Conservation (phyloP, 306 rosid genomes). For the Inga oerstediana region DNA sequence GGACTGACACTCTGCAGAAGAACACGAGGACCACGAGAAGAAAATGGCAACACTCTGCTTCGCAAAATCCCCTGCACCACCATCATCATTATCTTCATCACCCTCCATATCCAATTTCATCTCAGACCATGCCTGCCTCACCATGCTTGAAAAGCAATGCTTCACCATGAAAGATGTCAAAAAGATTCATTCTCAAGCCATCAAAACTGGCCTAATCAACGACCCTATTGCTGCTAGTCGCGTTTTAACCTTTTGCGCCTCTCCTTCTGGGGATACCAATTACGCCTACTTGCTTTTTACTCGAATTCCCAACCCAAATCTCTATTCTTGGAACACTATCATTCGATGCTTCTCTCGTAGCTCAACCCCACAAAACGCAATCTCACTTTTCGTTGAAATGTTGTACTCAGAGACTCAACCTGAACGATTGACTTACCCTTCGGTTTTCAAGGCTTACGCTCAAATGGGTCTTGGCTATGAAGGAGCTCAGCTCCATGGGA, state of each 20-base stretch:
- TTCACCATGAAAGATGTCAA: slow-evolving; percentile 78
- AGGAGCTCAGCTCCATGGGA: slow-evolving; percentile 92
- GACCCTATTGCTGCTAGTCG: slow-evolving; percentile 63
- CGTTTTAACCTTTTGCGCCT: slow-evolving; percentile 65
- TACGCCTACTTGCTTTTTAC: slow-evolving; percentile 67
- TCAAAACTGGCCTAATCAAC: slow-evolving; percentile 69
- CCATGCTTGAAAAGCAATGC: slow-evolving; percentile 68
- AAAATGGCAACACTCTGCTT: slow-evolving; percentile 23
- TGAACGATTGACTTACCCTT: slow-evolving; percentile 71
- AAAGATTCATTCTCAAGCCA: slow-evolving; percentile 58
- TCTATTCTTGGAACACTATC: slow-evolving; percentile 76
- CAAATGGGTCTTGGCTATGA: slow-evolving; percentile 55
- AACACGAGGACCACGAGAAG: neutral
- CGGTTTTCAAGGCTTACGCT: slow-evolving; percentile 80
- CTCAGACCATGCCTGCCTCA: slow-evolving; percentile 63
- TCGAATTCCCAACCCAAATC: slow-evolving; percentile 56
- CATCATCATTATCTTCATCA: slow-evolving; percentile 34
- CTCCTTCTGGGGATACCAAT: slow-evolving; percentile 65
- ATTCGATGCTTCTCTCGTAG: slow-evolving; percentile 79
- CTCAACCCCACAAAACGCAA: slow-evolving; percentile 57
- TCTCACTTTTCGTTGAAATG: slow-evolving; percentile 80
- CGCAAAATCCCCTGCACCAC: neutral
- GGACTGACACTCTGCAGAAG: neutral
- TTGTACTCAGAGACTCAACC: slow-evolving; percentile 57
- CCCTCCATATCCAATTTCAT: slow-evolving; percentile 69